These are phyloP conservation scores for Dysphania ambrosioides DNA, from an alignment of 148 eudicot species.

Conservation along the genomic window DNA sequence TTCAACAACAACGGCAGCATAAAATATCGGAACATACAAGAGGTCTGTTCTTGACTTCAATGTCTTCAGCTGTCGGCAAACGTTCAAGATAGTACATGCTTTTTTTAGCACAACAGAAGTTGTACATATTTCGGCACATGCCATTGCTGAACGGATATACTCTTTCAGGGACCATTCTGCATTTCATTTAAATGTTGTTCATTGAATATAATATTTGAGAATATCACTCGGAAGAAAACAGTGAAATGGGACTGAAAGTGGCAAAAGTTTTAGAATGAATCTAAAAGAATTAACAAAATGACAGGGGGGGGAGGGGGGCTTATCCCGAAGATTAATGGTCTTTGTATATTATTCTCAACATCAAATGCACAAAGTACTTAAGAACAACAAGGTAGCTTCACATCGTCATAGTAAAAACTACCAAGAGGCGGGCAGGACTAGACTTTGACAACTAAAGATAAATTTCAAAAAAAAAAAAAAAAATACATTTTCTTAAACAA, in stretches of 20 bases:
- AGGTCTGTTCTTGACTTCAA: constrained; percentile 66
- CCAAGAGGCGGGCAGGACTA: no score
- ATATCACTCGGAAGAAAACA: not conserved
- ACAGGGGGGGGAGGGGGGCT: not conserved
- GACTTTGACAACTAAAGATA: no score
- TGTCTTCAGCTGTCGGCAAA: constrained; percentile 66
- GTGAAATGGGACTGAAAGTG: not conserved
- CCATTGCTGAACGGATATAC: constrained; percentile 92
- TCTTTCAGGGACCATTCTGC: constrained; percentile 79
- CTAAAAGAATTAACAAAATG: no score
- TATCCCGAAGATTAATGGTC: not conserved
- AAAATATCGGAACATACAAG: constrained; percentile 55
- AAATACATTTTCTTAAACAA: not conserved
- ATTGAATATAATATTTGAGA: not conserved
- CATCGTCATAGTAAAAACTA: no score
- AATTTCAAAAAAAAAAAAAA: no score
- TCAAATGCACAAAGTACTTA: not conserved
- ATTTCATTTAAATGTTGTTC: constrained; percentile 23
- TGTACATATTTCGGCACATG: constrained; percentile 62
- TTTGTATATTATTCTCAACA: not conserved
- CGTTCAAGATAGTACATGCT: constrained; percentile 57
- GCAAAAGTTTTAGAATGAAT: not conserved
- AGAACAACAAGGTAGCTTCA: no score
- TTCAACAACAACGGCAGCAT: constrained; percentile 77
- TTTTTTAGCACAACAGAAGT: constrained; percentile 61